Conservation (phyloP, 805 yeast genomes). For the Kazachstania viticola region DNA sequence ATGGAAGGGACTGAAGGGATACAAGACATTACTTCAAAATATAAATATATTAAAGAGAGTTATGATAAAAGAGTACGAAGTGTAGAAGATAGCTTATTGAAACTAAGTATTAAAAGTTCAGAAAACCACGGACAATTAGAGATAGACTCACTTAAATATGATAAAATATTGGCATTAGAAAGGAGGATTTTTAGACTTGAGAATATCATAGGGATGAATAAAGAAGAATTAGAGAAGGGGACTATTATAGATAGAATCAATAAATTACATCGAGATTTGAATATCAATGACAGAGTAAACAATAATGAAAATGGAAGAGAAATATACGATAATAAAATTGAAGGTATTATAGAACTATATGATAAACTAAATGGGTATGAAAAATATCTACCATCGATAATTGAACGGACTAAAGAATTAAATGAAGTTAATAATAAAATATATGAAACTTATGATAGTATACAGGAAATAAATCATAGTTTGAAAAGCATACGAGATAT, state of each 20-base stretch:
- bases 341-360: too few species aligned
- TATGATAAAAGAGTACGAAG: neutral
- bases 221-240: neutral
- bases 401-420: conserved; percentile 19
- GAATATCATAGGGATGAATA: too few species aligned
- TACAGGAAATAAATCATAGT: conserved; percentile 11
- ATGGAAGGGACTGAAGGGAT: neutral
- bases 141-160: too few species aligned
- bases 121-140: too few species aligned
- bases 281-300: too few species aligned
- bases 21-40: neutral
- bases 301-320: too few species aligned
- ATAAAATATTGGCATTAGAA: too few species aligned
- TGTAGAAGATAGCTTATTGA: too few species aligned
- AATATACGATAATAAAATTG: too few species aligned
- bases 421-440: conserved; percentile 15
- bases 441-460: conserved; percentile 8
- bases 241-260: conserved; percentile 10
- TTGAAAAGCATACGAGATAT: conserved; percentile 3
- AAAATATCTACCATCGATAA: conserved; percentile 17
- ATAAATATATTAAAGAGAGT: neutral
- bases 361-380: conserved; percentile 9
- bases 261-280: too few species aligned
- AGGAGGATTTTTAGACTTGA: too few species aligned
- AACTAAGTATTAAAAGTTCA: too few species aligned